Percentiles rank a stretch among this genome's conserved stretches.
These are phyloP conservation scores for Globisporangium iwayamae DNA, from an alignment of 352 stramenopile species.

Conservation along the genomic window DNA sequence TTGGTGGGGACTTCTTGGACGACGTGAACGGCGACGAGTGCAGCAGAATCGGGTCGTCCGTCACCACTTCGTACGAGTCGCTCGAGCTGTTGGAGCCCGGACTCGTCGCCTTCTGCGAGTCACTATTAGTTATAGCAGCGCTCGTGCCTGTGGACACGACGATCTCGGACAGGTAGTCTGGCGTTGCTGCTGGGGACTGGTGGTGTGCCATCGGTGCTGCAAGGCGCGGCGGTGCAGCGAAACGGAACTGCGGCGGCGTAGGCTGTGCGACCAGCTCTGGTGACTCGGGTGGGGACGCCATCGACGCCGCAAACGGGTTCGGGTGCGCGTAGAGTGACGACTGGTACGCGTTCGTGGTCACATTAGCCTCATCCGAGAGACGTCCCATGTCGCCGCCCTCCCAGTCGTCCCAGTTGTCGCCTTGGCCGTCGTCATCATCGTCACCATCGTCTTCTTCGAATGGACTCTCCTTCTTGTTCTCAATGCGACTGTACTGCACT, in stretches of 20 bases:
- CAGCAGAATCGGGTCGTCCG: slow-evolving; percentile 30
- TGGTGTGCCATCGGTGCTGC: slow-evolving; percentile 7
- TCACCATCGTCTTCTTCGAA: slow-evolving; percentile 44
- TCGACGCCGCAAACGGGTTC: slow-evolving; percentile 39
- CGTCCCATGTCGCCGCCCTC: slow-evolving; percentile 31
- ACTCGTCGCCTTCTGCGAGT: slow-evolving; percentile 18
- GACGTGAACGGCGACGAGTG: slow-evolving; percentile 19
- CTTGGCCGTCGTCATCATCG: slow-evolving; percentile 38
- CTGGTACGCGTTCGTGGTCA: slow-evolving; percentile 21
- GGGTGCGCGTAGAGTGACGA: slow-evolving; percentile 35
- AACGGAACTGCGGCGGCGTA: slow-evolving; percentile 21
- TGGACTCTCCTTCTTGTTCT: slow-evolving; percentile 43
- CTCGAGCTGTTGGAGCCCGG: slow-evolving; percentile 63
- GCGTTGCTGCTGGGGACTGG: not conserved
- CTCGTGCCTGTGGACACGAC: slow-evolving; percentile 15
- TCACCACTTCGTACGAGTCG: slow-evolving; percentile 67
- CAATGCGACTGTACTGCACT: slow-evolving; percentile 67
- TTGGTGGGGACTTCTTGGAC: slow-evolving; percentile 8
- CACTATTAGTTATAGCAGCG: not conserved
- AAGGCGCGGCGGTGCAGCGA: slow-evolving; percentile 23
- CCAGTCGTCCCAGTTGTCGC: slow-evolving; percentile 72
- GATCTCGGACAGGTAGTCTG: slow-evolving; percentile 25
- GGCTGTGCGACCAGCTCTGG: slow-evolving; percentile 12
- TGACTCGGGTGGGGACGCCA: slow-evolving; percentile 15
- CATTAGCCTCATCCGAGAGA: slow-evolving; percentile 7